phyloP scores from a whole-genome alignment of 148 eudicot species.

The Rhododendron simsii region DNA sequence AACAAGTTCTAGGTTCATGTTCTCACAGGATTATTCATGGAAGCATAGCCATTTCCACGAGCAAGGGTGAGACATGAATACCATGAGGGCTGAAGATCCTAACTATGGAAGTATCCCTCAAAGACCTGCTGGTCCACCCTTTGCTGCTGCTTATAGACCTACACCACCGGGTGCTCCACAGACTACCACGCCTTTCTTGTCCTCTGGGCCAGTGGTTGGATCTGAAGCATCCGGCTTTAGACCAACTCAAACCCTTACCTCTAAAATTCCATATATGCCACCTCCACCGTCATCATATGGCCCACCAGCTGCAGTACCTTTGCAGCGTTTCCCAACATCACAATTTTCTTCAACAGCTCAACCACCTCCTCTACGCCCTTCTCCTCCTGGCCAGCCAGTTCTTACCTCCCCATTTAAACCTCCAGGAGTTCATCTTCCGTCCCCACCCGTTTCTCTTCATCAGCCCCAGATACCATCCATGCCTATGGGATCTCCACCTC shows the following conservation, averaged over 20 bases:
- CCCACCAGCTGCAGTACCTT: conserved; percentile 44
- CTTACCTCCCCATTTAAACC: conserved; percentile 45
- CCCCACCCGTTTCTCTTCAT: conserved; percentile 20
- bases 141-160: conserved; percentile 60
- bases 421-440: conserved; percentile 30
- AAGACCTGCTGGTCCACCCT: conserved; percentile 59
- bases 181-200: conserved; percentile 30
- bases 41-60: not conserved
- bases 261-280: conserved; percentile 26
- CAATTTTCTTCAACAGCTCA: conserved; percentile 48
- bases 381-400: conserved; percentile 44
- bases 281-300: conserved; percentile 35
- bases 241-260: conserved; percentile 40
- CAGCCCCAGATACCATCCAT: conserved; percentile 25
- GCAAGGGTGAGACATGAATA: conserved; percentile 11
- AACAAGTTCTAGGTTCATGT: not conserved
- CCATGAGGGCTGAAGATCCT: conserved; percentile 80
- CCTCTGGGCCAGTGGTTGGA: conserved; percentile 41
- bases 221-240: conserved; percentile 43
- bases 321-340: conserved; percentile 56
- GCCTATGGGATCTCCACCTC: conserved; percentile 48
- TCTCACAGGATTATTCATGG: not conserved
- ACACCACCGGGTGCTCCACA: conserved; percentile 38
- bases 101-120: conserved; percentile 47
- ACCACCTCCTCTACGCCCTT: conserved; percentile 31